Evolutionary conservation across 176 grass and related monocot genomes (phyloP).

Genomic region (Musa schizocarpa): DNA sequence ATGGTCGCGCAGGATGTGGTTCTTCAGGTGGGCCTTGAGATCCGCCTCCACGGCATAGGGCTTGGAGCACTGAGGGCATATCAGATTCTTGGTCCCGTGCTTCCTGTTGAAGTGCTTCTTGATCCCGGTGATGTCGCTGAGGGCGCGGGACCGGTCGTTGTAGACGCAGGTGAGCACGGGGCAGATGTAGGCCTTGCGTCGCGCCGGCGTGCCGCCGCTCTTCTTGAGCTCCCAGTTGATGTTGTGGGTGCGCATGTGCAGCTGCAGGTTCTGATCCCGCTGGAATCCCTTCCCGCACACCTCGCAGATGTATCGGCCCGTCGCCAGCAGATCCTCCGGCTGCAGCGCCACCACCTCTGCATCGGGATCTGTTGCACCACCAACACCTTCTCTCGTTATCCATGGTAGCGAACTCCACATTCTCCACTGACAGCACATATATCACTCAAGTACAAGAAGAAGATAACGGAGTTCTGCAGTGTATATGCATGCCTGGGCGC

Average conservation of each 20-base stretch:
- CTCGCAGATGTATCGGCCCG: constrained; percentile 81
- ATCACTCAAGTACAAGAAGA: too few relatives aligned
- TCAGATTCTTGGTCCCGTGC: constrained; percentile 98
- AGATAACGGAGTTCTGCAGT: too few relatives aligned
- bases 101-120: constrained; percentile 98
- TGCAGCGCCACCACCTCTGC: constrained; percentile 91
- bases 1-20: constrained; percentile 65
- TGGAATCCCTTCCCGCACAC: constrained; percentile 92
- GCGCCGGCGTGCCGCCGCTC: constrained; percentile 40
- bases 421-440: too few relatives aligned
- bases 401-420: too few relatives aligned
- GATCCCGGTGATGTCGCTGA: constrained; percentile 90
- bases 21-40: constrained; percentile 97
- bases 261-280: constrained; percentile 91
- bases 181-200: constrained; percentile 77
- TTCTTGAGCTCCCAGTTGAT: constrained; percentile 79
- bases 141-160: constrained; percentile 63
- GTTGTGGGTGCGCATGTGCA: constrained; percentile 86
- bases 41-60: constrained; percentile 91
- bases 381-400: background rate
- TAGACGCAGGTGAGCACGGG: constrained; percentile 82
- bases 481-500: background rate
- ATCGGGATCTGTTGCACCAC: constrained; percentile 56
- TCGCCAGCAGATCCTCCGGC: constrained; percentile 67
- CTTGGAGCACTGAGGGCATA: constrained; percentile 89